phyloP scores from a whole-genome alignment of 2,329 filamentous ascomycete species.

The Ilyonectria mors-panacis region DNA sequence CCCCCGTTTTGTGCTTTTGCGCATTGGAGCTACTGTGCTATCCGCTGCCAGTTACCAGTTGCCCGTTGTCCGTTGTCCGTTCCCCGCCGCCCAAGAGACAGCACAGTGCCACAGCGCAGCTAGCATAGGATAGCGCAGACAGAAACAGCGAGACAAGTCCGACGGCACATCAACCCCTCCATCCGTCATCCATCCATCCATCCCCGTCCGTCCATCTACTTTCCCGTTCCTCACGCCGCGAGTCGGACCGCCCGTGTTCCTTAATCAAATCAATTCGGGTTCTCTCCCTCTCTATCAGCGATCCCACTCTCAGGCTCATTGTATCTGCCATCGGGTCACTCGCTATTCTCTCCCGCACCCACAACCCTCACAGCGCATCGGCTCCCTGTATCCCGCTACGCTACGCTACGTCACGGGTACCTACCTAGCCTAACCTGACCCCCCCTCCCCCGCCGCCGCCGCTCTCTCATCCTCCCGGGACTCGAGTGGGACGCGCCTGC shows the following conservation, averaged over 20 bases:
- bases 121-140: constrained; percentile 16
- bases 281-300: constrained; percentile 12
- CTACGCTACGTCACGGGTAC: constrained; percentile 32
- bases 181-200: constrained; percentile 14
- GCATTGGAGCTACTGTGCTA: constrained; percentile 3
- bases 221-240: constrained; percentile 28
- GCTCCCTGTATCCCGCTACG: constrained; percentile 20
- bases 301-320: constrained; percentile 13
- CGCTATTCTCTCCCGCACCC: constrained; percentile 19
- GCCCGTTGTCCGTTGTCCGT: not conserved
- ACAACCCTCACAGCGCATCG: constrained; percentile 13
- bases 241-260: constrained; percentile 29
- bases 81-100: not conserved
- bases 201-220: constrained; percentile 33
- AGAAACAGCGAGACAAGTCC: constrained; percentile 31
- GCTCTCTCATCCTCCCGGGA: constrained; percentile 10
- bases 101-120: constrained; percentile 11
- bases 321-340: constrained; percentile 7
- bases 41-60: not conserved
- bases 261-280: constrained; percentile 12
- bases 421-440: constrained; percentile 20
- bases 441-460: not conserved
- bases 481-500: constrained; percentile 26
- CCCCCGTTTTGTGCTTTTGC: not conserved
- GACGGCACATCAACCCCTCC: constrained; percentile 20